Evolutionary conservation across 2,329 filamentous ascomycete genomes (phyloP).

Genomic region (Fusarium scirpi): DNA sequence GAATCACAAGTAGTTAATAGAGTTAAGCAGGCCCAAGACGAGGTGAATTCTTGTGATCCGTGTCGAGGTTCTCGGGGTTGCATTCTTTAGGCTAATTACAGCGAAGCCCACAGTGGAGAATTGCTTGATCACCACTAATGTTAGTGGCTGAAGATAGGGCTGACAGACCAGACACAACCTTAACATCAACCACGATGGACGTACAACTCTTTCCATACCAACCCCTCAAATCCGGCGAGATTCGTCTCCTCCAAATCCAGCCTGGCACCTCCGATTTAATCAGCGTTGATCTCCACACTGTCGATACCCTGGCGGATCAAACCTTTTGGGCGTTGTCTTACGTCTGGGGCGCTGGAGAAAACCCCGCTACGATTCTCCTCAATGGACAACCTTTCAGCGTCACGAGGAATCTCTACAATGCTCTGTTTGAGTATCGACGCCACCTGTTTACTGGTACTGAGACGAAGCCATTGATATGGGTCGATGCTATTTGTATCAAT

Average conservation of each 20-base stretch:
- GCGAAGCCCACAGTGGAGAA: no score
- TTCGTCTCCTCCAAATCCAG: background rate
- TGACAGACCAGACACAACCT: no score
- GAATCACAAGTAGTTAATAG: no score
- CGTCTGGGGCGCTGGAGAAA: slow-evolving; percentile 16
- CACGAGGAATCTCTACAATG: slow-evolving; percentile 9
- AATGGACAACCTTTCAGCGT: background rate
- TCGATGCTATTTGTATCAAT: slow-evolving; percentile 28
- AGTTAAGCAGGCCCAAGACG: no score
- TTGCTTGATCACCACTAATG: no score
- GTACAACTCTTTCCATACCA: background rate
- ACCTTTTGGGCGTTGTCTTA: slow-evolving; percentile 26
- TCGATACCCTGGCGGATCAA: background rate
- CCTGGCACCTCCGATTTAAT: rapidly evolving
- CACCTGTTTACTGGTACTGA: rapidly evolving
- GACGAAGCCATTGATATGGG: background rate
- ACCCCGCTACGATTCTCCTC: background rate
- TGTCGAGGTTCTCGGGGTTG: no score
- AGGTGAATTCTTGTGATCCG: no score
- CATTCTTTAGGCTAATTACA: no score
- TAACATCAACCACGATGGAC: background rate
- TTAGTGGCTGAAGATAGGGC: no score
- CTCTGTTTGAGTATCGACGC: slow-evolving; percentile 1
- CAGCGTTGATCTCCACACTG: rapidly evolving
- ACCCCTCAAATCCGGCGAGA: rapidly evolving